Evolutionary conservation across 257 asterid species (phyloP).

Genomic region (Fraxinus anomala): DNA sequence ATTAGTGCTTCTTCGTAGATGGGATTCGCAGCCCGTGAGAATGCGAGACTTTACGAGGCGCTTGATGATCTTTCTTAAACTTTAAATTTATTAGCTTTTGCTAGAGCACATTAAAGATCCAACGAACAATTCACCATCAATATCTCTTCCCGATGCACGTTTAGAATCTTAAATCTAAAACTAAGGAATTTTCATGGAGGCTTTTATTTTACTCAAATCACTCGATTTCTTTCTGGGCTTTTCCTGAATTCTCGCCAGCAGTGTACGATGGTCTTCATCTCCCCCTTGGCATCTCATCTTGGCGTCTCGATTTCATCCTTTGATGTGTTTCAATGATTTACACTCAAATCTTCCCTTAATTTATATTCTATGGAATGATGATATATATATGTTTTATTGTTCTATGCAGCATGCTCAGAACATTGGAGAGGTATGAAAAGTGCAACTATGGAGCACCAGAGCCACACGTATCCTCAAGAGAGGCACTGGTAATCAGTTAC

Average conservation of each 20-base stretch:
- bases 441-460: slow-evolving; percentile 66
- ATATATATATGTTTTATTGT: neutral
- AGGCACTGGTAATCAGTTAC: slow-evolving; percentile 47
- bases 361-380: neutral
- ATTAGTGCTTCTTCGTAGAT: neutral
- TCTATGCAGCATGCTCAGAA: slow-evolving; percentile 50
- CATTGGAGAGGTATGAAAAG: slow-evolving; percentile 56
- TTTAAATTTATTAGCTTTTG: neutral
- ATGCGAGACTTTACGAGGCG: neutral
- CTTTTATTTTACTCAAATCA: neutral
- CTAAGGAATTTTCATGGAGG: neutral
- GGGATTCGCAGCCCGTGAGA: neutral
- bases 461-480: slow-evolving; percentile 48
- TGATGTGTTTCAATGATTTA: neutral
- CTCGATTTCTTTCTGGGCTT: too few species aligned
- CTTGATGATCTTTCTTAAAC: too few species aligned
- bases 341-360: neutral
- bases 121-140: neutral
- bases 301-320: neutral
- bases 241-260: too few species aligned
- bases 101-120: neutral
- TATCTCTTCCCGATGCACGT: too few species aligned
- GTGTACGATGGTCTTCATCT: too few species aligned
- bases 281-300: neutral
- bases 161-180: neutral